These are phyloP conservation scores for Apiospora phragmitis DNA, from an alignment of 2,329 filamentous ascomycete species.

Conservation along the genomic window DNA sequence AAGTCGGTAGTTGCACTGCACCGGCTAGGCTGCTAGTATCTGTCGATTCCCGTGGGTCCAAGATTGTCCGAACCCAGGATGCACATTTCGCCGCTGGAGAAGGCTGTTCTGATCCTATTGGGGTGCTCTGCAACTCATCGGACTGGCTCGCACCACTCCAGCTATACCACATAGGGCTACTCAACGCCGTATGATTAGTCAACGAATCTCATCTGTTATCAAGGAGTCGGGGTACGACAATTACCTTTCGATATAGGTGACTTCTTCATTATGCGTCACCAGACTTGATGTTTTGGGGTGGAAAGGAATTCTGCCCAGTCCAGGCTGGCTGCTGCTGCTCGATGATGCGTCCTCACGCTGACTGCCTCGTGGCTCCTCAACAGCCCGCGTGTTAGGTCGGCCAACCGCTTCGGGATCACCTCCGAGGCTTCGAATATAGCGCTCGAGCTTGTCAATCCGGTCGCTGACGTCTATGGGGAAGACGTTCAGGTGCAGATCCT, in stretches of 20 bases:
- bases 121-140: not conserved
- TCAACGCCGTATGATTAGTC: not conserved
- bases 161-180: not conserved
- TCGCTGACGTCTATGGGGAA: not conserved
- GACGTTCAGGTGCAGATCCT: not conserved
- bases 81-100: not conserved
- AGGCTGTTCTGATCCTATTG: not conserved
- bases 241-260: not conserved
- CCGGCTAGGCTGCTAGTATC: not conserved
- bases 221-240: not conserved
- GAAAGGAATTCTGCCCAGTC: not conserved
- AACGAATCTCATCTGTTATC: not conserved
- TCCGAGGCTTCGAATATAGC: not conserved
- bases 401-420: not conserved
- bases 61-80: not conserved
- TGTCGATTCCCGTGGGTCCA: not conserved
- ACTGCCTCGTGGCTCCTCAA: not conserved
- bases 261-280: not conserved
- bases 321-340: no score
- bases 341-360: not conserved
- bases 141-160: not conserved
- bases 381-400: not conserved
- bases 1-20: not conserved
- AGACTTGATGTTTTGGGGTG: not conserved
- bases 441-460: constrained; percentile 3